A percentile compares a stretch with the other conserved stretches of the same genome.
phyloP scores from a whole-genome alignment of 208 protist species.

The Trypanosoma mega region DNA sequence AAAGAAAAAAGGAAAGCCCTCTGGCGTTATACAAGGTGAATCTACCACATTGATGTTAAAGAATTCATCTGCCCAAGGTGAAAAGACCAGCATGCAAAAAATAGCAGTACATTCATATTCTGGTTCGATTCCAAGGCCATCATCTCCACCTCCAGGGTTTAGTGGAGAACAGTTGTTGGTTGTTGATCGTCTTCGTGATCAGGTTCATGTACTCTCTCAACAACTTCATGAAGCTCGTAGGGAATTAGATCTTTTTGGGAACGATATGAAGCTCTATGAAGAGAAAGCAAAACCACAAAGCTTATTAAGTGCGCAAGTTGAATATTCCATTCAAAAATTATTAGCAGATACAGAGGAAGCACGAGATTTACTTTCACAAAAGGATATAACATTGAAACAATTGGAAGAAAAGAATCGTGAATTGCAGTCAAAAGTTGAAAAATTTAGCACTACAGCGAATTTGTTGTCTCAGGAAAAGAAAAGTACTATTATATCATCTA shows the following conservation, averaged over 20 bases:
- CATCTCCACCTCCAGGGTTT: slow-evolving; percentile 36
- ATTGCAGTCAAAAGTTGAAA: slow-evolving; percentile 42
- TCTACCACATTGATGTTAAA: background rate
- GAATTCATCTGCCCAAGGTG: slow-evolving; percentile 3
- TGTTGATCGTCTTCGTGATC: slow-evolving; percentile 60
- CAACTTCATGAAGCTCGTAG: slow-evolving; percentile 56
- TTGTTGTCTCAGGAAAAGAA: slow-evolving; percentile 45
- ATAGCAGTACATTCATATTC: background rate
- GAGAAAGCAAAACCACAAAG: slow-evolving; percentile 34
- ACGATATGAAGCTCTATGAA: slow-evolving; percentile 44
- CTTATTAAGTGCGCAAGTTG: slow-evolving; percentile 55
- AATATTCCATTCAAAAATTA: slow-evolving; percentile 65
- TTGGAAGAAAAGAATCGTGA: slow-evolving; percentile 55
- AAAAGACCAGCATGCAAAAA: no score
- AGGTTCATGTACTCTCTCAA: slow-evolving; percentile 64
- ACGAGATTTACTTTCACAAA: slow-evolving; percentile 39
- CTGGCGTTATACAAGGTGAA: slow-evolving; percentile 1
- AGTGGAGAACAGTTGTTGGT: slow-evolving; percentile 65
- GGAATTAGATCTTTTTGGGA: slow-evolving; percentile 47
- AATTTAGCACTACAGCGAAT: slow-evolving; percentile 45
- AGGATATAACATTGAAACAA: slow-evolving; percentile 35
- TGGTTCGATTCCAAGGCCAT: slow-evolving; percentile 4
- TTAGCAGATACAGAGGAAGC: slow-evolving; percentile 44
- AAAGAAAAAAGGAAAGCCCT: slow-evolving; percentile 40
- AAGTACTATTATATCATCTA: slow-evolving; percentile 33